Evolutionary conservation across 2,329 filamentous ascomycete genomes (phyloP).

Genomic region (Grosmannia serpens): DNA sequence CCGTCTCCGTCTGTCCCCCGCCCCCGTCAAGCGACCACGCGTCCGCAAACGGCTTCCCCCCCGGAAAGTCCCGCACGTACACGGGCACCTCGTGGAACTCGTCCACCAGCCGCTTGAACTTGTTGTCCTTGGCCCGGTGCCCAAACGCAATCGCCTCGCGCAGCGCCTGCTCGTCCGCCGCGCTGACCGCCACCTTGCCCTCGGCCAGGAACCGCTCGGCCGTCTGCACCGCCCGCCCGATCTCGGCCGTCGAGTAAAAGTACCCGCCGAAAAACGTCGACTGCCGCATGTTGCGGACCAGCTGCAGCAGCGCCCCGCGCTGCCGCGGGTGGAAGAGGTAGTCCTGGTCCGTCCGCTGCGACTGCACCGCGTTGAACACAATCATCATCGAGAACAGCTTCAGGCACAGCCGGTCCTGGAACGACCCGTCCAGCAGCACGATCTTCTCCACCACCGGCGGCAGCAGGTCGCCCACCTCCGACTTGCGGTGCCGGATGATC

Average conservation of each 20-base stretch:
- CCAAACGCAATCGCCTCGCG: conserved; percentile 55
- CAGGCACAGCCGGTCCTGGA: conserved; percentile 70
- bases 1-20: conserved; percentile 19
- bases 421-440: conserved; percentile 67
- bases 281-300: conserved; percentile 71
- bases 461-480: conserved; percentile 58
- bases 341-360: conserved; percentile 69
- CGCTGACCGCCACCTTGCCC: conserved; percentile 44
- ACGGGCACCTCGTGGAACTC: conserved; percentile 67
- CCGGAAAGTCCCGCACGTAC: conserved; percentile 56
- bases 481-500: conserved; percentile 67
- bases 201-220: conserved; percentile 57
- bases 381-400: conserved; percentile 81
- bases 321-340: conserved; percentile 81
- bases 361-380: conserved; percentile 78
- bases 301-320: conserved; percentile 48
- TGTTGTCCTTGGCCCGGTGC: conserved; percentile 44
- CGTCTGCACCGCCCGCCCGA: conserved; percentile 52
- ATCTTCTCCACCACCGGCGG: conserved; percentile 63
- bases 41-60: conserved; percentile 22
- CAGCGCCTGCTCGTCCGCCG: conserved; percentile 50
- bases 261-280: conserved; percentile 77
- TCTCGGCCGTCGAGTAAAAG: conserved; percentile 55
- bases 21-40: conserved; percentile 56
- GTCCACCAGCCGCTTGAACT: conserved; percentile 55